phyloP scores from a whole-genome alignment of 2,329 filamentous ascomycete genomes.

The Cytospora piceicola region DNA sequence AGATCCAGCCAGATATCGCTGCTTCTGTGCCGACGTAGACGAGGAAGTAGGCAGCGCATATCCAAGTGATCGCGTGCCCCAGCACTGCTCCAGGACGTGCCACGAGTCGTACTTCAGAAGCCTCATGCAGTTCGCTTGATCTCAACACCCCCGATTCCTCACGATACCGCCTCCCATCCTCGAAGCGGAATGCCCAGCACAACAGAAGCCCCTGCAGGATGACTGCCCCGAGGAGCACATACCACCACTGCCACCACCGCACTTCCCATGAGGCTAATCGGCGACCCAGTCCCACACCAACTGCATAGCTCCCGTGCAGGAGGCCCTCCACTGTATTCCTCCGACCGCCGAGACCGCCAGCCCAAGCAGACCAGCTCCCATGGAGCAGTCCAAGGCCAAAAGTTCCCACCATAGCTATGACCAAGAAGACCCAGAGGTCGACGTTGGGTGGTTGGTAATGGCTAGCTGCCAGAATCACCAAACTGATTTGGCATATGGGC shows the following conservation, averaged over 20 bases:
- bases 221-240: constrained; percentile 39
- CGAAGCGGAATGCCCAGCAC: constrained; percentile 43
- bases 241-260: constrained; percentile 47
- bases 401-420: constrained; percentile 39
- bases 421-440: constrained; percentile 39
- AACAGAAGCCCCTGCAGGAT: constrained; percentile 33
- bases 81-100: constrained; percentile 36
- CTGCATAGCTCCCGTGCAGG: constrained; percentile 46
- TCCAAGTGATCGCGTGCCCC: constrained; percentile 43
- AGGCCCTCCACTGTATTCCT: constrained; percentile 44
- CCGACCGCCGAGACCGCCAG: constrained; percentile 44
- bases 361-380: constrained; percentile 51
- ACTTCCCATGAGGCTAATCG: constrained; percentile 37
- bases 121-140: neutral
- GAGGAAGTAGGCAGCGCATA: constrained; percentile 48
- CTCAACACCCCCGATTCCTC: constrained; percentile 17
- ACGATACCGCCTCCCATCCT: constrained; percentile 40
- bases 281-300: constrained; percentile 45
- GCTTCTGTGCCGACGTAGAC: constrained; percentile 50
- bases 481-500: constrained; percentile 43
- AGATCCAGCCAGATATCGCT: constrained; percentile 50
- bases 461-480: constrained; percentile 36
- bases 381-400: constrained; percentile 48
- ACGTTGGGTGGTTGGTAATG: constrained; percentile 32
- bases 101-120: neutral